These are phyloP conservation scores for Neohortaea acidophila DNA, from an alignment of 495 filamentous ascomycete species.

Conservation along the genomic window DNA sequence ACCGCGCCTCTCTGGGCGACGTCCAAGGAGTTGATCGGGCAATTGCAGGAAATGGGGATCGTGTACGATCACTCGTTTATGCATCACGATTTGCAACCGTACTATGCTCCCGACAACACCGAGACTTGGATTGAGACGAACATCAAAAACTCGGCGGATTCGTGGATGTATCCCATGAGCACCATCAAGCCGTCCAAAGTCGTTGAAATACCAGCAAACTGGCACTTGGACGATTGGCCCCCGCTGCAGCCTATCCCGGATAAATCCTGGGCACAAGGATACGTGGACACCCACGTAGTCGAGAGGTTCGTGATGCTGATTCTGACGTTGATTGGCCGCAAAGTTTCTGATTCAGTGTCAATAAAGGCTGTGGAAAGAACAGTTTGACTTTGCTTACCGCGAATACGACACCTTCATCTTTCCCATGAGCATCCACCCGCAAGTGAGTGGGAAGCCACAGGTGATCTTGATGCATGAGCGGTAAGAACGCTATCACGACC, in stretches of 20 bases:
- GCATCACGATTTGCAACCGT: conserved; percentile 52
- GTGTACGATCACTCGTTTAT: conserved; percentile 56
- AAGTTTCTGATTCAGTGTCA: too few species aligned
- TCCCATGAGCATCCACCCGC: conserved; percentile 55
- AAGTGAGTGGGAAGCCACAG: conserved; percentile 51
- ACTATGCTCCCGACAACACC: conserved; percentile 44
- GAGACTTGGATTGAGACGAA: conserved; percentile 46
- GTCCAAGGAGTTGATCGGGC: conserved; percentile 47
- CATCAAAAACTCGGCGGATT: conserved; percentile 41
- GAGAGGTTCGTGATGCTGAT: too few species aligned
- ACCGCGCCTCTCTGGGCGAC: conserved; percentile 52
- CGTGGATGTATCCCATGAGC: conserved; percentile 51
- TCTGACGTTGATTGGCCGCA: too few species aligned
- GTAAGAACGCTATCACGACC: conserved; percentile 8
- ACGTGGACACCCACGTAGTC: conserved; percentile 33
- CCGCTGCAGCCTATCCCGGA: conserved; percentile 27
- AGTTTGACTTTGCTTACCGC: conserved; percentile 55
- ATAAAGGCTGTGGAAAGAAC: conserved; percentile 38
- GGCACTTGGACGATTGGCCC: conserved; percentile 53
- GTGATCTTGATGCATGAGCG: conserved; percentile 52
- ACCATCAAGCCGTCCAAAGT: conserved; percentile 34
- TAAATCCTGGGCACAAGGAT: conserved; percentile 34
- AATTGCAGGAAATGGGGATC: conserved; percentile 52
- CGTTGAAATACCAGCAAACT: conserved; percentile 52
- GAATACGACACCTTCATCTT: conserved; percentile 59